phyloP scores from a whole-genome alignment of 2,329 filamentous ascomycete genomes.

The Rhinocladiella mackenziei region DNA sequence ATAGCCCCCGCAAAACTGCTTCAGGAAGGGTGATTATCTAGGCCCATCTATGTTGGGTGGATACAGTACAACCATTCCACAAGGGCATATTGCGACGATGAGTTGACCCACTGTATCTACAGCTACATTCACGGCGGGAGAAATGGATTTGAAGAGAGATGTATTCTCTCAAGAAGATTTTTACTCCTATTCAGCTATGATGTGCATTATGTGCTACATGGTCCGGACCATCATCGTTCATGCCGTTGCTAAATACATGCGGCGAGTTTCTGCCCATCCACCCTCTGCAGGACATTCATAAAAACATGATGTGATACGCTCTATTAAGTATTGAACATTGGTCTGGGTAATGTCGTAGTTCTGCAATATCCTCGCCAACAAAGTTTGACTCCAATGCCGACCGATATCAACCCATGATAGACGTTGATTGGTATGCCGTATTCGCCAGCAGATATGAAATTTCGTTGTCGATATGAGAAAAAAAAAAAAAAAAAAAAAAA shows the following conservation, averaged over 20 bases:
- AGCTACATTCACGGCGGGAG: too few species aligned
- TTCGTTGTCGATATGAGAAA: constrained; percentile 19
- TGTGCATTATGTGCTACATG: constrained; percentile 22
- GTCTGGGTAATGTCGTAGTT: constrained; percentile 15
- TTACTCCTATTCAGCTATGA: constrained; percentile 20
- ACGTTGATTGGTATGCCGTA: constrained; percentile 2
- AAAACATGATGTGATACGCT: constrained; percentile 20
- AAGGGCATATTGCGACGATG: too few species aligned
- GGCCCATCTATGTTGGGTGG: too few species aligned
- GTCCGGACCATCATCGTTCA: constrained; percentile 17
- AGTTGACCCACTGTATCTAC: too few species aligned
- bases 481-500: too few species aligned
- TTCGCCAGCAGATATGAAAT: constrained; percentile 16
- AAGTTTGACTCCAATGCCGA: constrained; percentile 7
- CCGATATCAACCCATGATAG: constrained; percentile 1
- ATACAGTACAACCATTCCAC: too few species aligned
- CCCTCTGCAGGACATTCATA: constrained; percentile 12
- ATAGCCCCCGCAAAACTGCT: too few species aligned
- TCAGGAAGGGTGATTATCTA: too few species aligned
- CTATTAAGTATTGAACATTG: constrained; percentile 15
- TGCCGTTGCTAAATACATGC: constrained; percentile 23
- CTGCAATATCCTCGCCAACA: constrained; percentile 19
- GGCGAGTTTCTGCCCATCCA: constrained; percentile 8
- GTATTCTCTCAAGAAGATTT: too few species aligned
- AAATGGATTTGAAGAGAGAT: background rate